A percentile compares a stretch with the other conserved stretches of the same genome.
Evolutionary conservation across 129 eudicot genomes (phyloP).

Genomic region (Kitagawia praeruptora): DNA sequence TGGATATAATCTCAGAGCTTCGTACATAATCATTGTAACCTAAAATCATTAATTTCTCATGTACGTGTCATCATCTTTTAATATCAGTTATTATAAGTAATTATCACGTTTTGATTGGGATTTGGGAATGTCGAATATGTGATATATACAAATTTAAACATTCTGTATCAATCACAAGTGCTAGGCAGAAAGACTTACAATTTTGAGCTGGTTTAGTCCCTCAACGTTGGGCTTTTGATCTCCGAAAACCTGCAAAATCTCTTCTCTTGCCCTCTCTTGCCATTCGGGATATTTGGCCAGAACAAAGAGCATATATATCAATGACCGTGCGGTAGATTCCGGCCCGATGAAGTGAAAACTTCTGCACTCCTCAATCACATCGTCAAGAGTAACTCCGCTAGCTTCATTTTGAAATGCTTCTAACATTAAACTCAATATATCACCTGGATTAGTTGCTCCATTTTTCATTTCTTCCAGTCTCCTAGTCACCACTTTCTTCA

Average conservation of each 20-base stretch:
- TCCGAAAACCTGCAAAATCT: slow-evolving; percentile 5
- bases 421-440: not conserved
- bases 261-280: slow-evolving; percentile 5
- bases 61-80: no score
- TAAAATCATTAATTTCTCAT: not conserved
- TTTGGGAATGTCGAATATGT: no score
- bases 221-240: not conserved
- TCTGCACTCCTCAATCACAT: not conserved
- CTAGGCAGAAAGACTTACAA: no score
- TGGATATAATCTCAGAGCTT: slow-evolving; percentile 25
- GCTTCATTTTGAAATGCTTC: not conserved
- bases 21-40: slow-evolving; percentile 39
- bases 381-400: not conserved
- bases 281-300: not conserved
- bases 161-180: not conserved
- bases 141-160: no score
- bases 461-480: not conserved
- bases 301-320: not conserved
- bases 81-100: no score
- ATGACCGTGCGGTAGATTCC: not conserved
- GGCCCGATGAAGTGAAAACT: not conserved
- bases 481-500: not conserved
- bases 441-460: not conserved
- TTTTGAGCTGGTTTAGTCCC: not conserved
- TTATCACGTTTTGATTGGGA: no score